Evolutionary conservation across 176 grass and related monocot species (phyloP), one percentile per base, ranked within the genome.

Genomic region (Phyllostachys edulis): DNA sequence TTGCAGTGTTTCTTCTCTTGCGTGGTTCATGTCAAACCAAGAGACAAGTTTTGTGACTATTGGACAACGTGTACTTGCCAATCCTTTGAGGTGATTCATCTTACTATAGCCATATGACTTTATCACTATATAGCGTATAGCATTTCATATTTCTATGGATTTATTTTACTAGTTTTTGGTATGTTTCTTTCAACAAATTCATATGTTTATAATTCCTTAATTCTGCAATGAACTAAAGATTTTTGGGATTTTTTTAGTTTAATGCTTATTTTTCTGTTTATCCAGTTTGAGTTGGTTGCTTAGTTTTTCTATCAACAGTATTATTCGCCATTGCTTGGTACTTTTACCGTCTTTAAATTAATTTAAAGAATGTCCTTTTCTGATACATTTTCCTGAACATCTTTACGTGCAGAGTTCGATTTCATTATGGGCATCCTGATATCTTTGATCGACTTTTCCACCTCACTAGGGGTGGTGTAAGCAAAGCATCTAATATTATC

Each of bases 11-110:
- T 98, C 96, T 83, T 98, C 96, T 82, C 96, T 98, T 87, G 96
- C 96, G 52, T 98, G 96, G 96, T 98, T 98, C 81, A 98, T 98
- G 96, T 98, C 96, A 85, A 98, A 98, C 69, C 96, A 98, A 85
- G 96, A 98, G 86, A 98, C 93, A 4, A 95, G 96, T 86, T 98
- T 95, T 87, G 96, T 98, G 85, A 98, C 93, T n/a, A 98, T 98
- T 87, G 91, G 93, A 80, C 96, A 98, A 37, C 91, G 96, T 24
- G 89, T 98, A 56, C 91, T 98, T 88, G 93, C 96, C 68, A 93
- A 92, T 90, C 96, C 96, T 82, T 95, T 98, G 85, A 95, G 96
- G 96, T 98, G 87, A 88, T 81, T 76, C 17, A 45, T 76, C 79
- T 55, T 78, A 69, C 9, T 85, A 36, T 70, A 54, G 21, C 39